Conservation (phyloP, 371 early-diverging fungal species). For the Cokeromyces recurvatus region DNA sequence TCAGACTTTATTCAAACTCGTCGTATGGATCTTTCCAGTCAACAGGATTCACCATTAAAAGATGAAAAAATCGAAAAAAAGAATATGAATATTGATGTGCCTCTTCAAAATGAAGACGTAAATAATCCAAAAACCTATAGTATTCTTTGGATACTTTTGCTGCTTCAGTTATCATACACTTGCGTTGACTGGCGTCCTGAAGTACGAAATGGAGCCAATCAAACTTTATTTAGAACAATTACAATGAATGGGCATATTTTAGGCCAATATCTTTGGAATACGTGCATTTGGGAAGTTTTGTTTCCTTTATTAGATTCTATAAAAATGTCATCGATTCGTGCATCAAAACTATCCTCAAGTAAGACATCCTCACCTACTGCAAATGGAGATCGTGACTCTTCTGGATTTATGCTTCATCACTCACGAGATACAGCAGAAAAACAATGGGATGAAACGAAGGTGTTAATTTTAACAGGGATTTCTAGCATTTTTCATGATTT, state of each 20-base stretch:
- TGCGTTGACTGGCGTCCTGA: slow-evolving; percentile 89
- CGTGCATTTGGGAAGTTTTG: slow-evolving; percentile 84
- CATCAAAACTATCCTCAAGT: slow-evolving; percentile 21
- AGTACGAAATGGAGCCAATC: slow-evolving; percentile 91
- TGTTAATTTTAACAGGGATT: slow-evolving; percentile 74
- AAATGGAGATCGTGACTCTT: slow-evolving; percentile 30
- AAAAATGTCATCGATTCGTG: slow-evolving; percentile 51
- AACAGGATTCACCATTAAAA: not conserved
- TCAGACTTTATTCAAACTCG: slow-evolving; percentile 77
- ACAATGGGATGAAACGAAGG: slow-evolving; percentile 97
- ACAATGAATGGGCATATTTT: slow-evolving; percentile 77
- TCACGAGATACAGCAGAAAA: slow-evolving; percentile 72
- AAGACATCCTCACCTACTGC: slow-evolving; percentile 16
- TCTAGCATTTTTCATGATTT: slow-evolving; percentile 70
- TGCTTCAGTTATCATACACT: slow-evolving; percentile 75
- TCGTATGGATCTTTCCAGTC: slow-evolving; percentile 46
- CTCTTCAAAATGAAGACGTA: slow-evolving; percentile 35
- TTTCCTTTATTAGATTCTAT: slow-evolving; percentile 85
- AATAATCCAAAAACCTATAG: slow-evolving; percentile 46
- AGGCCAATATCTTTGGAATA: slow-evolving; percentile 71
- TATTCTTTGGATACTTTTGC: slow-evolving; percentile 82
- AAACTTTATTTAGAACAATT: slow-evolving; percentile 92
- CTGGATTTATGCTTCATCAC: slow-evolving; percentile 57
- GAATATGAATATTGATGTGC: slow-evolving; percentile 29
- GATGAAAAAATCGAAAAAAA: slow-evolving; percentile 29